These are phyloP conservation scores for Leonotis leonurus DNA, from an alignment of 257 asterid species.

Conservation along the genomic window DNA sequence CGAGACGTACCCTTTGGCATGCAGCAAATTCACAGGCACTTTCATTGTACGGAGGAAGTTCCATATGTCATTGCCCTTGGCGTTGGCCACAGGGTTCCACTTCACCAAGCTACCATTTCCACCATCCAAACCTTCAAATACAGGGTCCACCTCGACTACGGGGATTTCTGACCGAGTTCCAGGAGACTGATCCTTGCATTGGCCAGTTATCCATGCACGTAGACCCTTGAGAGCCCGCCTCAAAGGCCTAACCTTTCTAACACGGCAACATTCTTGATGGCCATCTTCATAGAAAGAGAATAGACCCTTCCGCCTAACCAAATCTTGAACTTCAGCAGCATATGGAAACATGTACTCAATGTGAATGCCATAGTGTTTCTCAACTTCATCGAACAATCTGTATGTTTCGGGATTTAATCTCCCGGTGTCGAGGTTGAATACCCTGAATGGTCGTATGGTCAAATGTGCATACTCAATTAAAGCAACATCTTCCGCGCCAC, in stretches of 20 bases:
- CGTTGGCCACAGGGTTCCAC: slow-evolving; percentile 83
- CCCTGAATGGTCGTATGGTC: slow-evolving; percentile 77
- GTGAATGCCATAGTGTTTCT: too few species aligned
- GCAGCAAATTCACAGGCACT: slow-evolving; percentile 72
- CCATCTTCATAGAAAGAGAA: slow-evolving; percentile 88
- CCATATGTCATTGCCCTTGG: slow-evolving; percentile 63
- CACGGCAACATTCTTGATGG: too few species aligned
- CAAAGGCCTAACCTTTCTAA: slow-evolving; percentile 71
- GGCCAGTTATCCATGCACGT: slow-evolving; percentile 89
- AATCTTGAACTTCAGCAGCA: slow-evolving; percentile 65
- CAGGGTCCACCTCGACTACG: slow-evolving; percentile 73
- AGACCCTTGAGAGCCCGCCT: slow-evolving; percentile 74
- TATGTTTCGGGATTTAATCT: slow-evolving; percentile 83
- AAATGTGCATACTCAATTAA: too few species aligned
- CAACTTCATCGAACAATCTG: slow-evolving; percentile 59
- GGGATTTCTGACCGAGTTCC: slow-evolving; percentile 87
- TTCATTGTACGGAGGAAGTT: slow-evolving; percentile 61
- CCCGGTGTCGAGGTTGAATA: slow-evolving; percentile 85
- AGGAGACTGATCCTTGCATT: slow-evolving; percentile 82
- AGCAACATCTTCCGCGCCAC: too few species aligned
- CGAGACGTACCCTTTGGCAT: slow-evolving; percentile 60
- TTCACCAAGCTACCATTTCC: slow-evolving; percentile 78
- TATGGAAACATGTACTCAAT: slow-evolving; percentile 94
- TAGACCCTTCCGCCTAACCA: slow-evolving; percentile 76
- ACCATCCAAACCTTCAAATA: slow-evolving; percentile 71